phyloP scores from a whole-genome alignment of 495 filamentous ascomycete genomes.

The Penicillium ochrochloron region DNA sequence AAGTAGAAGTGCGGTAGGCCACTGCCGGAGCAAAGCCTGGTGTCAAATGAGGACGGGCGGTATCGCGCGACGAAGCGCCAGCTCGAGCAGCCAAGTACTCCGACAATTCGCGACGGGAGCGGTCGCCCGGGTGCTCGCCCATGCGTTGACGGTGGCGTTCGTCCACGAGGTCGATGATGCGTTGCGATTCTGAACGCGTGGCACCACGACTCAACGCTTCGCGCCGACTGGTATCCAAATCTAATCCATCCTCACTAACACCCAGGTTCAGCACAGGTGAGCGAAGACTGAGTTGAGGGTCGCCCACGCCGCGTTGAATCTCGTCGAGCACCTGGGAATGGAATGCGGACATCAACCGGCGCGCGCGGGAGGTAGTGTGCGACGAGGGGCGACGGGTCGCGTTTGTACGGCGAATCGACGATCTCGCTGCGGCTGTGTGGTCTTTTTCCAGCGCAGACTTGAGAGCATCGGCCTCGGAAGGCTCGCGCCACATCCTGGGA shows the following conservation, averaged over 20 bases:
- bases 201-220: conserved; percentile 29
- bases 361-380: conserved; percentile 35
- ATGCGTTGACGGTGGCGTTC: too few relatives aligned
- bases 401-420: conserved; percentile 68
- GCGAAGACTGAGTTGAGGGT: conserved; percentile 31
- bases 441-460: conserved; percentile 63
- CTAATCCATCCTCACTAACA: conserved; percentile 38
- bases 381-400: conserved; percentile 46
- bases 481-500: conserved; percentile 62
- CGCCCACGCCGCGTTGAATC: conserved; percentile 45
- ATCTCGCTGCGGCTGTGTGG: conserved; percentile 65
- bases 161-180: not conserved
- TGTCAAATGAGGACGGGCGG: conserved; percentile 31
- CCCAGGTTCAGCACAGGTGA: conserved; percentile 39
- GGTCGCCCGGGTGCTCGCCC: conserved; percentile 32
- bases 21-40: conserved; percentile 54
- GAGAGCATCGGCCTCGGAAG: conserved; percentile 50
- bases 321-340: conserved; percentile 50
- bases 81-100: conserved; percentile 33
- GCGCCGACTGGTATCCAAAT: conserved; percentile 39
- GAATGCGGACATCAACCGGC: conserved; percentile 37
- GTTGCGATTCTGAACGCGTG: conserved; percentile 29
- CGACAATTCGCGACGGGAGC: conserved; percentile 39
- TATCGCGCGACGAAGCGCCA: conserved; percentile 9
- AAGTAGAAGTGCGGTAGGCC: conserved; percentile 34